phyloP scores from a whole-genome alignment of 108 stramenopile genomes.

The Fragilariopsis cylindrus region DNA sequence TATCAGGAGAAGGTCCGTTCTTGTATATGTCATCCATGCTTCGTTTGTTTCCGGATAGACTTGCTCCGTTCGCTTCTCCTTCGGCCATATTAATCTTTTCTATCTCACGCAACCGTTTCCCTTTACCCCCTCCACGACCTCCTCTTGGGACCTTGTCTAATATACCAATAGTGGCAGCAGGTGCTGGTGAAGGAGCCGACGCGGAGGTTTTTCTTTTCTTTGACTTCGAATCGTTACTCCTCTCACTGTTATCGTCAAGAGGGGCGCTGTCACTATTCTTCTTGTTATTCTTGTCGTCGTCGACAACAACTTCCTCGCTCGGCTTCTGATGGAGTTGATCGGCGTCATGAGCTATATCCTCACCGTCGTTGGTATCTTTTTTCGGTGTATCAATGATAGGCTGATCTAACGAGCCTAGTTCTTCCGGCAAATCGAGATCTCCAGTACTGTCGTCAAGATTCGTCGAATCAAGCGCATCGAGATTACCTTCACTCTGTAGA shows the following conservation, averaged over 20 bases:
- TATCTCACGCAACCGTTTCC: constrained; percentile 41
- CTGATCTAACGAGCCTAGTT: neutral
- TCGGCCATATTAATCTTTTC: constrained; percentile 27
- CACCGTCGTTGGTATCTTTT: constrained; percentile 5
- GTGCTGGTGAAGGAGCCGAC: neutral
- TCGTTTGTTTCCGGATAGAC: constrained; percentile 26
- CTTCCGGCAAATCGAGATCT: constrained; percentile 1
- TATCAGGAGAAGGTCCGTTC: constrained; percentile 22
- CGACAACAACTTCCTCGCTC: neutral
- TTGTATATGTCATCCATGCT: constrained; percentile 25
- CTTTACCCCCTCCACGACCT: constrained; percentile 36
- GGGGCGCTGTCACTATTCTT: neutral
- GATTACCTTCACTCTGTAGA: neutral
- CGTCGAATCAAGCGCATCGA: neutral
- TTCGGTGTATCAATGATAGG: constrained; percentile 1
- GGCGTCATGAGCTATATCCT: neutral
- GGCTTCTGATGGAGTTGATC: neutral
- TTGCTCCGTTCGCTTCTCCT: constrained; percentile 2
- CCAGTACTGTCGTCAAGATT: neutral
- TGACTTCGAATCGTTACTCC: constrained; percentile 21
- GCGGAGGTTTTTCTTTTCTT: constrained; percentile 8
- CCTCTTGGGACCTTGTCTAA: constrained; percentile 23
- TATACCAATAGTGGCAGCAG: neutral
- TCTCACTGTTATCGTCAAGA: constrained; percentile 24
- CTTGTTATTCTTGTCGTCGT: neutral